Conservation (phyloP, 768 basidiomycete species). For the Amanita exitialis region DNA sequence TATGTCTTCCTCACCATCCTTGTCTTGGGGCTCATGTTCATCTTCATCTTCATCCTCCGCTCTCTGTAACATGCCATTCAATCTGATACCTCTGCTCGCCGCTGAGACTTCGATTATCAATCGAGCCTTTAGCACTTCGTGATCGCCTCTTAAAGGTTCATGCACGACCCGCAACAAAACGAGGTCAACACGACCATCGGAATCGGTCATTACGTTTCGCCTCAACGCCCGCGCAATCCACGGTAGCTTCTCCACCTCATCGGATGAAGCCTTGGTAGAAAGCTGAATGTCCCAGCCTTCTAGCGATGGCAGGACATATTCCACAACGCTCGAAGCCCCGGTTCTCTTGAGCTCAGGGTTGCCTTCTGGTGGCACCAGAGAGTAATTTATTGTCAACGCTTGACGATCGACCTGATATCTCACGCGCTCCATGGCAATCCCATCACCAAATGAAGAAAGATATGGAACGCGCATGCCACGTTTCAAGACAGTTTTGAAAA, state of each 20-base stretch:
- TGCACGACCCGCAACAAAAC: conserved; percentile 65
- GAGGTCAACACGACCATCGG: conserved; percentile 29
- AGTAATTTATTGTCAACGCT: conserved; percentile 74
- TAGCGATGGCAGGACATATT: conserved; percentile 65
- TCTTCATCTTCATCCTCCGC: conserved; percentile 59
- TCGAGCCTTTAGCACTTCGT: conserved; percentile 74
- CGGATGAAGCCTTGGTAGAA: conserved; percentile 62
- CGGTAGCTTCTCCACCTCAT: conserved; percentile 60
- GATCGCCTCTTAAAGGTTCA: conserved; percentile 55
- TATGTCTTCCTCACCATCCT: conserved; percentile 49
- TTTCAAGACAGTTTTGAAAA: conserved; percentile 72
- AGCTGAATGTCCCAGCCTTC: conserved; percentile 88
- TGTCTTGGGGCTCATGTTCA: conserved; percentile 24
- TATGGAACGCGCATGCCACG: conserved; percentile 70
- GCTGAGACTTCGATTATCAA: conserved; percentile 75
- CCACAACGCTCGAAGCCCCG: conserved; percentile 65
- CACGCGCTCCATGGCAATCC: conserved; percentile 70
- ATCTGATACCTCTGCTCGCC: conserved; percentile 63
- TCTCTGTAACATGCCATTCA: conserved; percentile 76
- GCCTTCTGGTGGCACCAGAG: conserved; percentile 69
- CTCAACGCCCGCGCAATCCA: conserved; percentile 61
- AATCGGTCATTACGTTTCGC: conserved; percentile 19
- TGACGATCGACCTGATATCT: conserved; percentile 78
- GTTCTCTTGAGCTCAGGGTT: conserved; percentile 28
- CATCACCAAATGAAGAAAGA: conserved; percentile 69